Conservation (phyloP, 306 rosid species). For the Amphicarpaea edgeworthii region DNA sequence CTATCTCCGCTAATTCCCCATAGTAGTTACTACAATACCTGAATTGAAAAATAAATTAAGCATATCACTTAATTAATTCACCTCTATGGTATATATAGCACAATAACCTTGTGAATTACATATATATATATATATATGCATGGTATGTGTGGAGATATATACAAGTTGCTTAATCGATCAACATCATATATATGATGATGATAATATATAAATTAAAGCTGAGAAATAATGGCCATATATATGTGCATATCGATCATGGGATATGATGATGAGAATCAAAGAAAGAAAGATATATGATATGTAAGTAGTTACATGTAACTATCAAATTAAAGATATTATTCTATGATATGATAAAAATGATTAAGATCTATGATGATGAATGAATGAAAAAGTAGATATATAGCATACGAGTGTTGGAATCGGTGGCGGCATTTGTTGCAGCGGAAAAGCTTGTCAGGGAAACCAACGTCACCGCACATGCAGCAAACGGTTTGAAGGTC, state of each 20-base stretch:
- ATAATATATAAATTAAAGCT: neutral
- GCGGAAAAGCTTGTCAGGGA: conserved; percentile 92
- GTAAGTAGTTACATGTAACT: conserved; percentile 27
- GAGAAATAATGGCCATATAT: neutral
- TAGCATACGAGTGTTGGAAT: conserved; percentile 84
- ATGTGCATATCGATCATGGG: neutral
- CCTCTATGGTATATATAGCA: too few species aligned
- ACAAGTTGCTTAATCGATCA: neutral
- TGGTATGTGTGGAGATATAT: neutral
- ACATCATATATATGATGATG: too few species aligned
- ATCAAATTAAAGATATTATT: conserved; percentile 27
- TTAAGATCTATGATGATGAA: conserved; percentile 10
- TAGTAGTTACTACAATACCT: conserved; percentile 90
- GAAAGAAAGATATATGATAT: conserved; percentile 15
- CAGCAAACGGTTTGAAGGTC: conserved; percentile 85
- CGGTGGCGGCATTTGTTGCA: conserved; percentile 88
- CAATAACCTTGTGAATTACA: neutral
- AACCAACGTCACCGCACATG: conserved; percentile 98
- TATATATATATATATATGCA: too few species aligned
- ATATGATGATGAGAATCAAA: conserved; percentile 19
- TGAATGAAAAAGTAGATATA: neutral
- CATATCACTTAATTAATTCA: too few species aligned
- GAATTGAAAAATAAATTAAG: neutral
- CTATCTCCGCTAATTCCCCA: conserved; percentile 61
- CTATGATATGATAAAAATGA: conserved; percentile 32